Evolutionary conservation across 2,329 filamentous ascomycete species (phyloP).

Genomic region (Zalaria obscura): DNA sequence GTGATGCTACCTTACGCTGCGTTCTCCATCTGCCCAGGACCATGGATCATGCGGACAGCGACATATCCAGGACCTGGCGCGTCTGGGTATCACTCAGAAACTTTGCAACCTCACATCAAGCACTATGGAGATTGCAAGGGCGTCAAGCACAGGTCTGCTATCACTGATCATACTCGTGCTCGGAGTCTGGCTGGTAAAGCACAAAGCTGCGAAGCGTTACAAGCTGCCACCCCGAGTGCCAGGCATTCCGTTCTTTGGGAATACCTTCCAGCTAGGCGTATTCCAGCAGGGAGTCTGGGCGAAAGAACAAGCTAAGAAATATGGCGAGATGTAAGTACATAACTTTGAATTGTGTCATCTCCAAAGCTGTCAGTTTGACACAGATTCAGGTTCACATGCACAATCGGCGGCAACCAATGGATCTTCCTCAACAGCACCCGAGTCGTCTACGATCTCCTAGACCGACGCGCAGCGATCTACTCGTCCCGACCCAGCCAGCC

Average conservation of each 20-base stretch:
- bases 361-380: not conserved
- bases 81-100: no score
- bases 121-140: no score
- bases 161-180: no score
- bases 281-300: constrained; percentile 3
- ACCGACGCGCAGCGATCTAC: constrained; percentile 30
- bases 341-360: not conserved
- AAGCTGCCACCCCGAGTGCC: constrained; percentile 4
- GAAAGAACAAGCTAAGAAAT: constrained; percentile 1
- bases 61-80: no score
- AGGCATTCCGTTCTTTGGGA: constrained; percentile 2
- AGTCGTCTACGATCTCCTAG: constrained; percentile 28
- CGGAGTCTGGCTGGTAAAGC: not conserved
- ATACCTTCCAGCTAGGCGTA: constrained; percentile 1
- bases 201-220: not conserved
- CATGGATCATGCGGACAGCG: no score
- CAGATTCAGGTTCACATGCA: constrained; percentile 13
- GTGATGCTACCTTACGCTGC: no score
- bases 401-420: constrained; percentile 26
- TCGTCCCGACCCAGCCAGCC: constrained; percentile 24
- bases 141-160: no score
- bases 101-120: no score
- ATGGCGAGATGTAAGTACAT: constrained; percentile 2
- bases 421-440: constrained; percentile 27
- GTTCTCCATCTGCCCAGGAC: no score